These are phyloP conservation scores for Lablab purpureus DNA, from an alignment of 306 rosid species.

Conservation along the genomic window DNA sequence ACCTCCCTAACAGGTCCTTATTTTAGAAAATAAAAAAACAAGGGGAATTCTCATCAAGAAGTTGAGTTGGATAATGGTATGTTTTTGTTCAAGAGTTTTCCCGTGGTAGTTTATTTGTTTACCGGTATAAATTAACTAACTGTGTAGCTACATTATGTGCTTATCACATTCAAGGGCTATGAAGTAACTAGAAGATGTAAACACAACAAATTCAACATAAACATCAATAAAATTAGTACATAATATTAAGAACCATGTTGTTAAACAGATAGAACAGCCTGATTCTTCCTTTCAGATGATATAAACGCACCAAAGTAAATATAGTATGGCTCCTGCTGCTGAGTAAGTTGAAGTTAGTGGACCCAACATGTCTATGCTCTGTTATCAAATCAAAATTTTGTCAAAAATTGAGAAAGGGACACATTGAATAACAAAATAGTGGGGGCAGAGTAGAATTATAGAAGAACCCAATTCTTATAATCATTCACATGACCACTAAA, in stretches of 20 bases:
- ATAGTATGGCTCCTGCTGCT: slow-evolving; percentile 99
- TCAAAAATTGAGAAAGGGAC: slow-evolving; percentile 34
- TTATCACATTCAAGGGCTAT: slow-evolving; percentile 15
- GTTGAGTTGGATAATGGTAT: not conserved
- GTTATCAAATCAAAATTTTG: slow-evolving; percentile 50
- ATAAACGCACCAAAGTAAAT: slow-evolving; percentile 83
- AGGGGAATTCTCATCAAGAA: slow-evolving; percentile 14
- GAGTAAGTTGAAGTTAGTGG: slow-evolving; percentile 92
- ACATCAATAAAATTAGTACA: slow-evolving; percentile 18
- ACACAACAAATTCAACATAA: slow-evolving; percentile 16
- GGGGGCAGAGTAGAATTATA: slow-evolving; percentile 36
- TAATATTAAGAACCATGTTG: slow-evolving; percentile 27
- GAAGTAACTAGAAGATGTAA: slow-evolving; percentile 6
- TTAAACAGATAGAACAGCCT: slow-evolving; percentile 42
- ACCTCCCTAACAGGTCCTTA: not conserved
- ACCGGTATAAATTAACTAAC: slow-evolving; percentile 17
- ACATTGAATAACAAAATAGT: slow-evolving; percentile 23
- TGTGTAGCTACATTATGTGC: not conserved
- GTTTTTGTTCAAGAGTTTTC: not conserved
- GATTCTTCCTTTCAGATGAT: slow-evolving; percentile 44
- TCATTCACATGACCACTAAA: slow-evolving; percentile 37
- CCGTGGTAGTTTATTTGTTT: slow-evolving; percentile 12
- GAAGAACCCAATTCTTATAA: slow-evolving; percentile 35
- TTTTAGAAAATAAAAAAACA: not conserved
- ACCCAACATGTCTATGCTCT: slow-evolving; percentile 99